phyloP scores from a whole-genome alignment of 192 early-diverging fungal species.

The Coemansia sp. region DNA sequence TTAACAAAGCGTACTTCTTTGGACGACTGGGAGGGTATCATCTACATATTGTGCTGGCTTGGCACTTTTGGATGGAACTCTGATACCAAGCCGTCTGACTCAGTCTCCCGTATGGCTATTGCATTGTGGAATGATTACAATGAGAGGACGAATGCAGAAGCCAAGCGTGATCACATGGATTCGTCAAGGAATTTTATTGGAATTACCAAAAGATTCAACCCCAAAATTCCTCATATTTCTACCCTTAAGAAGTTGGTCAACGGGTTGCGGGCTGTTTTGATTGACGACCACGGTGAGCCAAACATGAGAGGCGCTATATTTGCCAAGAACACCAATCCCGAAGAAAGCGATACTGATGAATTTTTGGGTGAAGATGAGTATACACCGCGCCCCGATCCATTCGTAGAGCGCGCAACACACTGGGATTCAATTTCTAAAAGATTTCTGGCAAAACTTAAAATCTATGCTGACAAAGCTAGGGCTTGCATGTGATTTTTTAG shows the following conservation, averaged over 20 bases:
- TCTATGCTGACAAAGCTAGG: background rate
- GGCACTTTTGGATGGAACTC: slow-evolving; percentile 23
- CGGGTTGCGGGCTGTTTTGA: background rate
- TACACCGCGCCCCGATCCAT: background rate
- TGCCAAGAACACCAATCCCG: background rate
- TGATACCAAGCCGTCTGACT: background rate
- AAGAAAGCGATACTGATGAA: background rate
- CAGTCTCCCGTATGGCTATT: background rate
- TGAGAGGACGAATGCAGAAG: background rate
- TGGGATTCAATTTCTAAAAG: background rate
- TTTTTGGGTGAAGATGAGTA: background rate
- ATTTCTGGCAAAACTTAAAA: background rate
- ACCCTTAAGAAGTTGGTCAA: too few species aligned
- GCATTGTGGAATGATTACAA: background rate
- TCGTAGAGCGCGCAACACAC: background rate
- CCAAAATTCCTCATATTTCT: too few species aligned
- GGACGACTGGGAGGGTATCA: slow-evolving; percentile 33
- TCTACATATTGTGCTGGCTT: slow-evolving; percentile 33
- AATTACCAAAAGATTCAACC: too few species aligned
- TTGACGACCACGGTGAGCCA: background rate
- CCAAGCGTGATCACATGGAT: background rate
- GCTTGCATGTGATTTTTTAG: too few species aligned
- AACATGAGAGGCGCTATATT: background rate
- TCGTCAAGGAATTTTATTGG: too few species aligned
- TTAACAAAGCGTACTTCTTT: slow-evolving; percentile 12